These are phyloP conservation scores for Colletotrichum simmondsii DNA, from an alignment of 2,329 filamentous ascomycete species.

Conservation along the genomic window DNA sequence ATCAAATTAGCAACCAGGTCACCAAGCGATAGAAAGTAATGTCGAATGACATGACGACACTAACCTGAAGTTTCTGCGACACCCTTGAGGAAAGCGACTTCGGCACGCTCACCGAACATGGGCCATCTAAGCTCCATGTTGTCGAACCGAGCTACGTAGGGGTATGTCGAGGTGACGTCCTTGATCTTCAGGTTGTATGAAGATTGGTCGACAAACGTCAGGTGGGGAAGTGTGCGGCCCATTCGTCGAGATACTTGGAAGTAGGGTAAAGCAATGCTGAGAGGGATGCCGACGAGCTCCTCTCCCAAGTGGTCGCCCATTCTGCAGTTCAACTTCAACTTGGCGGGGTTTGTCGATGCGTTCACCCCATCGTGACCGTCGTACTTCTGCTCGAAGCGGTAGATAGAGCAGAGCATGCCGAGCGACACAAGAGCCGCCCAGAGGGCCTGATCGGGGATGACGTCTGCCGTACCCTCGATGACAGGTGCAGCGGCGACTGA, in stretches of 20 bases:
- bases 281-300: constrained; percentile 60
- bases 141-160: constrained; percentile 62
- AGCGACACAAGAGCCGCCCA: constrained; percentile 64
- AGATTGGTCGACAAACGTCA: constrained; percentile 64
- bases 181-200: constrained; percentile 63
- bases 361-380: constrained; percentile 61
- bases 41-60: background rate
- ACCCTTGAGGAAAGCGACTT: constrained; percentile 62
- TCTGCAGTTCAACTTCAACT: constrained; percentile 47
- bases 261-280: constrained; percentile 60
- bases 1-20: background rate
- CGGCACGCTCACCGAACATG: constrained; percentile 62
- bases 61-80: constrained; percentile 57
- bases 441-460: constrained; percentile 61
- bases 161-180: constrained; percentile 58
- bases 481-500: constrained; percentile 59
- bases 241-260: constrained; percentile 61
- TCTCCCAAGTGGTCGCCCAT: constrained; percentile 62
- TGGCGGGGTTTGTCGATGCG: constrained; percentile 43
- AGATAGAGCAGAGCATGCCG: constrained; percentile 64
- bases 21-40: background rate
- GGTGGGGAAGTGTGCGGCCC: constrained; percentile 61
- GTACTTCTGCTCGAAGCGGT: constrained; percentile 62
- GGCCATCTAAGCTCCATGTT: constrained; percentile 66
- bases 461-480: constrained; percentile 58